Evolutionary conservation across 2,329 filamentous ascomycete species (phyloP).

Genomic region (Penicillium vulpinum): DNA sequence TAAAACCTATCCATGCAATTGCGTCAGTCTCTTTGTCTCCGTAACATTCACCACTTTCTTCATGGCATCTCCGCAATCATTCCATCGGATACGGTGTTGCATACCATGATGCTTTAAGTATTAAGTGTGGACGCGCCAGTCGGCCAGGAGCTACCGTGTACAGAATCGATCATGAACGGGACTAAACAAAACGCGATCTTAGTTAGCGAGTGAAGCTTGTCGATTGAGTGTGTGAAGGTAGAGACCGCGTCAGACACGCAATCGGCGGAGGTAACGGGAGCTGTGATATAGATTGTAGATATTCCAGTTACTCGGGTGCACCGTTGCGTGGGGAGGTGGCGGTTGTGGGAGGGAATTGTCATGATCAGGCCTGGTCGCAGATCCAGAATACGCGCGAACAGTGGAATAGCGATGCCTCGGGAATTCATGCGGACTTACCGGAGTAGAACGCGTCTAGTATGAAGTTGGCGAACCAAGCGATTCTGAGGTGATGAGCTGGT

Average conservation of each 20-base stretch:
- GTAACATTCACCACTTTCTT: not conserved
- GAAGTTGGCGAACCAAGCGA: not conserved
- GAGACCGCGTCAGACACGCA: conserved; percentile 1
- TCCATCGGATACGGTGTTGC: conserved; percentile 14
- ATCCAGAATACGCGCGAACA: conserved; percentile 5
- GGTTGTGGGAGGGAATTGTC: not conserved
- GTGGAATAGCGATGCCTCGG: not conserved
- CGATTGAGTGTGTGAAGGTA: not conserved
- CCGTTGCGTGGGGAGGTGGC: not conserved
- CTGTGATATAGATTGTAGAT: not conserved
- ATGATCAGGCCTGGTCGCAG: conserved; percentile 9
- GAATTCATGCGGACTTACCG: conserved; percentile 11
- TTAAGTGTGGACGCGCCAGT: conserved; percentile 24
- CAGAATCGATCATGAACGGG: conserved; percentile 18
- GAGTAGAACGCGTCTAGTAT: conserved; percentile 11
- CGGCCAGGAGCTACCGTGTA: conserved; percentile 24
- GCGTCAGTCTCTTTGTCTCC: conserved; percentile 21
- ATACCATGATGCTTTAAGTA: conserved; percentile 34
- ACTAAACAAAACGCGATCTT: conserved; percentile 19
- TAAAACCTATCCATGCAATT: conserved; percentile 65
- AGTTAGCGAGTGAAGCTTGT: conserved; percentile 17
- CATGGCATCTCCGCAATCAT: not conserved
- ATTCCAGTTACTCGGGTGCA: not conserved
- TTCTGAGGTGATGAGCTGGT: not conserved
- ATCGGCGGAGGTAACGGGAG: not conserved